Evolutionary conservation across 2,329 filamentous ascomycete species (phyloP).

Genomic region (Daldinia sp.): DNA sequence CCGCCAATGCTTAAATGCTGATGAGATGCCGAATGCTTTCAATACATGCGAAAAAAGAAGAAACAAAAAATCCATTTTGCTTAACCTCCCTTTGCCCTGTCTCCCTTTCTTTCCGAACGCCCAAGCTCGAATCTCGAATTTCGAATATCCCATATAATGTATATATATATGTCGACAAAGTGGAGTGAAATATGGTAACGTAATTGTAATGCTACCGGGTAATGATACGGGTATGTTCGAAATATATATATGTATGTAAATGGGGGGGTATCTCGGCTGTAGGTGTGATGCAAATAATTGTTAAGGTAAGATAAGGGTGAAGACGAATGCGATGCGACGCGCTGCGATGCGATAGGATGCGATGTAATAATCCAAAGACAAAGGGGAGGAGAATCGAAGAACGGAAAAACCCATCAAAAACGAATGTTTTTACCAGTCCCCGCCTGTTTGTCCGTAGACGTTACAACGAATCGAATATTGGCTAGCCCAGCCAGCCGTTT

Average conservation of each 20-base stretch:
- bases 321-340: too few species aligned
- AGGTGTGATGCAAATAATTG: not conserved
- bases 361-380: conserved; percentile 13
- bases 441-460: not conserved
- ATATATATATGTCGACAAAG: conserved; percentile 2
- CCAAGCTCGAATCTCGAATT: not conserved
- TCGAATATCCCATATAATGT: not conserved
- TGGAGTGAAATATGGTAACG: conserved; percentile 2
- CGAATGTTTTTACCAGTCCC: conserved; percentile 16
- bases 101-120: conserved; percentile 10
- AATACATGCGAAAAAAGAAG: not conserved
- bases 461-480: not conserved
- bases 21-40: conserved; percentile 9
- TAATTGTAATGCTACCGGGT: conserved; percentile 6
- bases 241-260: conserved; percentile 2
- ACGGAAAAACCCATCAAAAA: conserved; percentile 5
- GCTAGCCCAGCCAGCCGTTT: conserved; percentile 7
- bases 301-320: too few species aligned
- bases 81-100: not conserved
- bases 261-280: conserved; percentile 30
- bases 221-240: conserved; percentile 2
- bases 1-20: conserved; percentile 1
- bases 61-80: not conserved
- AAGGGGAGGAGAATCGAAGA: conserved; percentile 16
- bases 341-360: not conserved